Conservation (phyloP, 768 basidiomycete genomes). For the Tricholoma flavovirens region DNA sequence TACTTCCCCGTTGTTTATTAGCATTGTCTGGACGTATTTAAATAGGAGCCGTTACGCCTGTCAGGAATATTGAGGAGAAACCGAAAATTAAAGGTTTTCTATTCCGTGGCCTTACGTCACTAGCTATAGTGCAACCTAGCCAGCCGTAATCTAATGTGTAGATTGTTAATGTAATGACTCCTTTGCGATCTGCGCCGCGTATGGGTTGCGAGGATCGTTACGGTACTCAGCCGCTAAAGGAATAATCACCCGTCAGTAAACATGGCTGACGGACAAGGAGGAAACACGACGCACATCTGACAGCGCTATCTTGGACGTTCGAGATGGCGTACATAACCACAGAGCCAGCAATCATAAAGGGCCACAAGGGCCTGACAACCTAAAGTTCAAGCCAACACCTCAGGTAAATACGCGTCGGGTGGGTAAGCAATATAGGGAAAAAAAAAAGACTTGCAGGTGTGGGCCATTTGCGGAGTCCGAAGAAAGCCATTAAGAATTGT, state of each 20-base stretch:
- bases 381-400: conserved; percentile 19
- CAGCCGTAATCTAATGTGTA: conserved; percentile 6
- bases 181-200: conserved; percentile 70
- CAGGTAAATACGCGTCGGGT: not conserved
- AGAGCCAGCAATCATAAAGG: conserved; percentile 63
- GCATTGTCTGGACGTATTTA: too few species aligned
- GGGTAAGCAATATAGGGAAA: conserved; percentile 6
- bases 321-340: conserved; percentile 64
- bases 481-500: conserved; percentile 55
- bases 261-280: conserved; percentile 2
- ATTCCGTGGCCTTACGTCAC: conserved; percentile 6
- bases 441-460: conserved; percentile 69
- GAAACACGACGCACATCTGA: conserved; percentile 55
- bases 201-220: conserved; percentile 79
- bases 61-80: too few species aligned
- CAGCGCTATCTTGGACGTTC: conserved; percentile 60
- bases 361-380: conserved; percentile 74
- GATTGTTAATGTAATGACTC: conserved; percentile 39
- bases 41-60: too few species aligned
- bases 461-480: conserved; percentile 78
- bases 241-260: not conserved
- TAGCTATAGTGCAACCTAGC: not conserved
- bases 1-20: not conserved
- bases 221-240: conserved; percentile 56
- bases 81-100: conserved; percentile 7